Base-by-base conservation (phyloP, 2,329 filamentous ascomycete genomes). In the Dryadomyces quercus-mongolicae region DNA sequence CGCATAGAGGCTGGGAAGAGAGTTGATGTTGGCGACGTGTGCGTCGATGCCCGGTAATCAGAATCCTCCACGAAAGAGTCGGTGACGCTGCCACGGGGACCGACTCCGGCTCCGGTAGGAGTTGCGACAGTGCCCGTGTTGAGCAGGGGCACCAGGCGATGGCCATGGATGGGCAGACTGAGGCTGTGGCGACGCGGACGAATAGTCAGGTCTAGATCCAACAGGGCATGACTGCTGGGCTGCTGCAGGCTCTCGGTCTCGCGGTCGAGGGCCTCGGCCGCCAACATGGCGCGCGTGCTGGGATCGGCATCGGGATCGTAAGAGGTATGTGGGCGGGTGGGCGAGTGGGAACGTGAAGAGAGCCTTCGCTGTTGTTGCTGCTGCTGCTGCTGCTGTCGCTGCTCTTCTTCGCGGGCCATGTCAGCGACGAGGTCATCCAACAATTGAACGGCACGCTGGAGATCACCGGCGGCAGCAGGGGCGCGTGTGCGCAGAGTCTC, bases 231-330 rank as follows among this genome's bases (percentile, higher is more conserved):
- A 49, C 62, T 68, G 52, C 62, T 68, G 52, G 62, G 68, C 0
- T 71, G 69, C 57, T 82, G 77, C n/a, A 82, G 64, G 21, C 67
- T 74, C 49, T 74, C 77, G 0, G 78, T 82, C 58, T 78, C 68
- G 53, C 70, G 70, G 60, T 83, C 76, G 42, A 83, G 69, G 2
- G 73, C 74, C 54, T 82, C 79, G 8, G 79, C 80, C 16, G 77
- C 78, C 60, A 74, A 71, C 77, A 82, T 82, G 40, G 78, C 78
- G 60, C 68, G 71, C 21, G 70, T 73, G 55, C 72, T 74, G 47
- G 77, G 76, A 60, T 81, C 77, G 44, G 71, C 66, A n/a, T 59
- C 56, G 58, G 44, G 52, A 6, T 6, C 21, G 13, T 40, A 25
- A 20, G 36, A 21, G 10, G 22, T 21, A 13, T 20, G 8, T 45